Evolutionary conservation across 257 asterid genomes (phyloP).

Genomic region (Osmanthus fragrans): DNA sequence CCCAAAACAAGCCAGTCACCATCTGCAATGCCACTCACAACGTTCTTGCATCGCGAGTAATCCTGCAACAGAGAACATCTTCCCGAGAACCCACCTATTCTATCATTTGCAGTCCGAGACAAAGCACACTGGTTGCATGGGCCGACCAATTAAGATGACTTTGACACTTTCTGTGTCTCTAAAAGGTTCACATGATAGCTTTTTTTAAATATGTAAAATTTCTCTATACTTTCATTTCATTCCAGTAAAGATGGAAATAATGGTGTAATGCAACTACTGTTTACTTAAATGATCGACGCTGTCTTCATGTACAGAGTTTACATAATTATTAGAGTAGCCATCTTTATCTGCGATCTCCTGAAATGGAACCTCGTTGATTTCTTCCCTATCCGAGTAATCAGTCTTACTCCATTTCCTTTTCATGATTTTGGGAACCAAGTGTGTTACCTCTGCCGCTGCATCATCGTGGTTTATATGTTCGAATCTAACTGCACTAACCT

Average conservation of each 20-base stretch:
- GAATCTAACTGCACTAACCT: slow-evolving; percentile 89
- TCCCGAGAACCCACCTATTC: not conserved
- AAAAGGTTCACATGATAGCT: not conserved
- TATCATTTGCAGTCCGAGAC: not conserved
- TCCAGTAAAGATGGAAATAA: slow-evolving; percentile 23
- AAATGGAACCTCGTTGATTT: slow-evolving; percentile 36
- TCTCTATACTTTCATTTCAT: slow-evolving; percentile 21
- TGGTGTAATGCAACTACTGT: slow-evolving; percentile 20
- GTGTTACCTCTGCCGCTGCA: slow-evolving; percentile 44
- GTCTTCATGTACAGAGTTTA: slow-evolving; percentile 55
- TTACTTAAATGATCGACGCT: slow-evolving; percentile 42
- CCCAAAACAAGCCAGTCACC: not conserved
- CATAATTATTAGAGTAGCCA: slow-evolving; percentile 36
- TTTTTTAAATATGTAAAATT: slow-evolving; percentile 18
- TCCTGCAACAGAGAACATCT: not conserved
- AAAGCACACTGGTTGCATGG: not conserved
- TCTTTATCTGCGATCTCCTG: slow-evolving; percentile 22
- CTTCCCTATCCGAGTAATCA: slow-evolving; percentile 41
- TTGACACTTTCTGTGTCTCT: not conserved
- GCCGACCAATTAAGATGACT: not conserved
- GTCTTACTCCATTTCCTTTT: slow-evolving; percentile 53
- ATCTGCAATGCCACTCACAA: not conserved
- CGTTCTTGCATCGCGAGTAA: not conserved
- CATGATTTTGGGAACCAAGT: slow-evolving; percentile 65
- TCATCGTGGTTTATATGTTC: slow-evolving; percentile 64